These are phyloP conservation scores for Rhodomyrtus psidioides DNA, from an alignment of 441 rosid species.

Conservation along the genomic window DNA sequence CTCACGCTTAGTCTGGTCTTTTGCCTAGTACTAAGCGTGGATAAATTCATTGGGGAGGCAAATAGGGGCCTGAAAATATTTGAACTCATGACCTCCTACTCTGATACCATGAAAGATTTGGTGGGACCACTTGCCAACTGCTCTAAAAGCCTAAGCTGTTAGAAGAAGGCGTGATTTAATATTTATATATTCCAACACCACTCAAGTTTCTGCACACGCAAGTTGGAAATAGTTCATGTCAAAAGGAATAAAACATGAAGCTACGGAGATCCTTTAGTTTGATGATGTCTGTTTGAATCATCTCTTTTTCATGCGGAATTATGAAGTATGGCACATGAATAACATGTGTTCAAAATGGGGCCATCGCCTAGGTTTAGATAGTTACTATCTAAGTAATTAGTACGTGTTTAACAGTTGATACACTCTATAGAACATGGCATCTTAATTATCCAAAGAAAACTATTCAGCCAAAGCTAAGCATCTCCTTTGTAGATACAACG, in stretches of 20 bases:
- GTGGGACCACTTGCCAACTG: no score
- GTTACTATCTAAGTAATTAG: background rate
- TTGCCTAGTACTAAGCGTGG: no score
- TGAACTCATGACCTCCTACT: no score
- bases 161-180: no score
- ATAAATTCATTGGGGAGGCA: no score
- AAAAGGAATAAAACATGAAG: background rate
- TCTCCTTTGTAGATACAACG: background rate
- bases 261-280: background rate
- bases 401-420: background rate
- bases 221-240: background rate
- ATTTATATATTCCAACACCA: no score
- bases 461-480: background rate
- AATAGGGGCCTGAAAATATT: no score
- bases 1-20: no score
- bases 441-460: background rate
- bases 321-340: background rate
- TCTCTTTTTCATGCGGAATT: background rate
- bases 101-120: no score
- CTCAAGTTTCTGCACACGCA: constrained; percentile 71
- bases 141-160: no score
- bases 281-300: background rate
- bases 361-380: background rate
- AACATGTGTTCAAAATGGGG: background rate
- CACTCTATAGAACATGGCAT: background rate